Conservation (phyloP, 139 green algal genomes). For the Ulvella scutata region DNA sequence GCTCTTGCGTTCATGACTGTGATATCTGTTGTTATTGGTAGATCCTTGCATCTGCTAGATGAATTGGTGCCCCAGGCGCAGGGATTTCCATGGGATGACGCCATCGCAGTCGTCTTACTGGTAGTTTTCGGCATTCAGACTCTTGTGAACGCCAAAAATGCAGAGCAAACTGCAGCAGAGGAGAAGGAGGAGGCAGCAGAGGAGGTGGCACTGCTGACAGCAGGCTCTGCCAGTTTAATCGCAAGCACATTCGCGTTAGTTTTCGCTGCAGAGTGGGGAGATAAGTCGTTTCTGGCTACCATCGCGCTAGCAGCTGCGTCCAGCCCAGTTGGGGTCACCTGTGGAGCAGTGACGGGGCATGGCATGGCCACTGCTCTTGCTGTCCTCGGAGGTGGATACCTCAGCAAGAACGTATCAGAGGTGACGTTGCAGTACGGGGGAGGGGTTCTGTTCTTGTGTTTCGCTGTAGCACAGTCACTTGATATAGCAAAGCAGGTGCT, state of each 20-base stretch:
- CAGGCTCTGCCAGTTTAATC: constrained; percentile 25
- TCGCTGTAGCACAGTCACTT: constrained; percentile 59
- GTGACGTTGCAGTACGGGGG: constrained; percentile 62
- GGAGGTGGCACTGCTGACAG: constrained; percentile 24
- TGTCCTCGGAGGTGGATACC: constrained; percentile 47
- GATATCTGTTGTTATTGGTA: constrained; percentile 66
- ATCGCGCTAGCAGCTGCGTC: constrained; percentile 81
- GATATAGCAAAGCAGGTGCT: constrained; percentile 36
- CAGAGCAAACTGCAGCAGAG: constrained; percentile 39
- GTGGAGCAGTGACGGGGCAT: constrained; percentile 70
- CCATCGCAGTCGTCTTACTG: constrained; percentile 62
- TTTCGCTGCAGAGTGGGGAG: constrained; percentile 96
- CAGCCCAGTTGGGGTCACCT: constrained; percentile 39
- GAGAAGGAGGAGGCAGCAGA: constrained; percentile 66
- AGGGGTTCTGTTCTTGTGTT: constrained; percentile 77
- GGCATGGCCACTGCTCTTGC: constrained; percentile 72
- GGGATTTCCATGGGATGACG: constrained; percentile 66
- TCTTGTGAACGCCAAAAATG: constrained; percentile 46
- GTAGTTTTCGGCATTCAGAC: constrained; percentile 79
- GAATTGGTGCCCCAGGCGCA: constrained; percentile 48
- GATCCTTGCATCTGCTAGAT: constrained; percentile 64
- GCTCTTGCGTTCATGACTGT: constrained; percentile 93
- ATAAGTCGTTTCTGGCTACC: constrained; percentile 98
- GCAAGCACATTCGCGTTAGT: constrained; percentile 85
- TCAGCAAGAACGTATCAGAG: constrained; percentile 61